A percentile compares a stretch with the other conserved stretches of the same genome.
These are phyloP conservation scores for Fomitopsis palustris DNA, from an alignment of 1,284 basidiomycete genomes.

Conservation along the genomic window DNA sequence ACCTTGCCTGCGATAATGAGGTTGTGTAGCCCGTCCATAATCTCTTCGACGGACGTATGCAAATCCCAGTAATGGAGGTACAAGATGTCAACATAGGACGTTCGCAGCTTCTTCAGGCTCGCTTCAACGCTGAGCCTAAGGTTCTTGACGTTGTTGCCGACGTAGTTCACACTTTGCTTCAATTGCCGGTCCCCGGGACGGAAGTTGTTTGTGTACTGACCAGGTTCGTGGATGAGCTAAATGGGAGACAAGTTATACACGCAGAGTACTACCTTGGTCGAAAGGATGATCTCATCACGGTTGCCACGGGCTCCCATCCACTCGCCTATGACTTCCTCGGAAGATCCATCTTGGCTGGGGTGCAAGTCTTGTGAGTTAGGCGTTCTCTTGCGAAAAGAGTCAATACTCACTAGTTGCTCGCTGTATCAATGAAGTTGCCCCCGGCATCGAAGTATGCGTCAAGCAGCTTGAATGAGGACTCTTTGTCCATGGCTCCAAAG, in stretches of 20 bases:
- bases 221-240: neutral
- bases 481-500: conserved; percentile 36
- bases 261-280: conserved; percentile 30
- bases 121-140: conserved; percentile 40
- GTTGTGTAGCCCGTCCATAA: conserved; percentile 47
- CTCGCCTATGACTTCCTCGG: conserved; percentile 34
- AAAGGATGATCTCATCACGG: conserved; percentile 39
- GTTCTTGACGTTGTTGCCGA: conserved; percentile 46
- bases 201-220: conserved; percentile 12
- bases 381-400: too few relatives aligned
- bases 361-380: too few relatives aligned
- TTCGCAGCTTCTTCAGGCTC: conserved; percentile 54
- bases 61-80: conserved; percentile 51
- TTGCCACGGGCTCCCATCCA: conserved; percentile 36
- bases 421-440: conserved; percentile 29
- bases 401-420: conserved; percentile 37
- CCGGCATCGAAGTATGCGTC: conserved; percentile 22
- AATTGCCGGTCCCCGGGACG: conserved; percentile 13
- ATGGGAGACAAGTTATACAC: neutral
- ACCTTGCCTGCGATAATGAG: conserved; percentile 42
- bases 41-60: conserved; percentile 43
- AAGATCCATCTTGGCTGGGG: too few relatives aligned
- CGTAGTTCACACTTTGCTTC: conserved; percentile 41
- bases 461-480: conserved; percentile 15
- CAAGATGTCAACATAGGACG: conserved; percentile 49